Evolutionary conservation across 352 stramenopile species (phyloP).

Genomic region (Globisporangium cederbergense): DNA sequence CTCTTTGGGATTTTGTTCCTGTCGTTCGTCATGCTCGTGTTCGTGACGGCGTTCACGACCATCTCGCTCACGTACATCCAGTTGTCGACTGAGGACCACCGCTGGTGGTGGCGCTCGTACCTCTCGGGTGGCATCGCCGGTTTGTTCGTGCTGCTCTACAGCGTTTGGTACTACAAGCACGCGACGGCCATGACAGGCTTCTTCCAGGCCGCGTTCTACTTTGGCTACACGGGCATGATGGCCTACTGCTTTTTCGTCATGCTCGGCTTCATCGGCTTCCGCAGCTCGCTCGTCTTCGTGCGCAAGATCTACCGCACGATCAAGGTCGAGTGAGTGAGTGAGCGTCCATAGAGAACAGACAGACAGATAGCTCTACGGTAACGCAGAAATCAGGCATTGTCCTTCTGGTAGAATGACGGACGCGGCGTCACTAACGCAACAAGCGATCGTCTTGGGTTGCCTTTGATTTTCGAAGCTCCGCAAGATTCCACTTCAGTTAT

Average conservation of each 20-base stretch:
- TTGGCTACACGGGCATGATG: slow-evolving; percentile 97
- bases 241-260: slow-evolving; percentile 97
- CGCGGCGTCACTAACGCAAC: neutral
- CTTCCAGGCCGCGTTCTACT: slow-evolving; percentile 96
- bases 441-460: neutral
- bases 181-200: slow-evolving; percentile 94
- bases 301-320: slow-evolving; percentile 97
- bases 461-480: neutral
- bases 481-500: neutral
- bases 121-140: slow-evolving; percentile 93
- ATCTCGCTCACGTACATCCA: slow-evolving; percentile 98
- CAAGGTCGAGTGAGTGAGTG: slow-evolving; percentile 90
- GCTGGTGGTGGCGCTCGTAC: slow-evolving; percentile 97
- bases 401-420: neutral
- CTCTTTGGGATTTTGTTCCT: slow-evolving; percentile 97
- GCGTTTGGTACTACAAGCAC: slow-evolving; percentile 95
- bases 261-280: slow-evolving; percentile 95
- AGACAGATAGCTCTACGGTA: no score
- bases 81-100: slow-evolving; percentile 94
- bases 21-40: slow-evolving; percentile 94
- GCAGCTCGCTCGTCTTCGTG: slow-evolving; percentile 94
- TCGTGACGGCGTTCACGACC: slow-evolving; percentile 96
- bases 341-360: no score
- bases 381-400: no score
- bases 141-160: slow-evolving; percentile 95